Conservation (phyloP, 345 rosid genomes). For the Viola odorata region DNA sequence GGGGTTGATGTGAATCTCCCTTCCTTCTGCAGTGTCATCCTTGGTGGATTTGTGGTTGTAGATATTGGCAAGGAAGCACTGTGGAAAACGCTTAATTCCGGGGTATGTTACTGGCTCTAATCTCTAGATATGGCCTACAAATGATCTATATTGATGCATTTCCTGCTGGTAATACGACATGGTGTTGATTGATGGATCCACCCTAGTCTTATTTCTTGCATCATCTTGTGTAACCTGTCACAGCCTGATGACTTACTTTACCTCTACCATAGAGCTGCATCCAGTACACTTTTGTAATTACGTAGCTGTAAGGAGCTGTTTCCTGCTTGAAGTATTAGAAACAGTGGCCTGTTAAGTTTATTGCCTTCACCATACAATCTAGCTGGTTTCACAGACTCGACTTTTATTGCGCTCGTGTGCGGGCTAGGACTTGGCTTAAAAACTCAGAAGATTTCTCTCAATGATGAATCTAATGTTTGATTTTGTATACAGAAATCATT, state of each 20-base stretch:
- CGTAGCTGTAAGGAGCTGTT: too few relatives aligned
- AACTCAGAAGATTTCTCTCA: background rate
- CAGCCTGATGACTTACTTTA: background rate
- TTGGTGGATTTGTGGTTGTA: constrained; percentile 37
- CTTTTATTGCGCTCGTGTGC: background rate
- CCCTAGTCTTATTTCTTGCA: background rate
- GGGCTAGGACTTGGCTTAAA: background rate
- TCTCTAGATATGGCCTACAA: too few relatives aligned
- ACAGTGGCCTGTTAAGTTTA: background rate
- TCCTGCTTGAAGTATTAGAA: too few relatives aligned
- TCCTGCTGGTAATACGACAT: background rate
- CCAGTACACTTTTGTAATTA: background rate
- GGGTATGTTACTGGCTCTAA: constrained; percentile 37
- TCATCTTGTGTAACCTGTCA: background rate
- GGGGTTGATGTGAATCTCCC: background rate
- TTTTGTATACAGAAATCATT: constrained; percentile 65
- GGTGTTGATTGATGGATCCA: background rate
- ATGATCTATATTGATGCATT: background rate
- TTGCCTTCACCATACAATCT: background rate
- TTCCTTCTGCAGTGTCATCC: constrained; percentile 33
- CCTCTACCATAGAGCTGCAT: background rate
- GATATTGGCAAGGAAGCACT: constrained; percentile 44
- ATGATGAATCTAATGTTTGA: too few relatives aligned
- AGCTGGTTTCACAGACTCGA: background rate
- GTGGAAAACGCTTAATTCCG: constrained; percentile 56